Conservation (phyloP, 345 rosid species). For the Psidium guajava region DNA sequence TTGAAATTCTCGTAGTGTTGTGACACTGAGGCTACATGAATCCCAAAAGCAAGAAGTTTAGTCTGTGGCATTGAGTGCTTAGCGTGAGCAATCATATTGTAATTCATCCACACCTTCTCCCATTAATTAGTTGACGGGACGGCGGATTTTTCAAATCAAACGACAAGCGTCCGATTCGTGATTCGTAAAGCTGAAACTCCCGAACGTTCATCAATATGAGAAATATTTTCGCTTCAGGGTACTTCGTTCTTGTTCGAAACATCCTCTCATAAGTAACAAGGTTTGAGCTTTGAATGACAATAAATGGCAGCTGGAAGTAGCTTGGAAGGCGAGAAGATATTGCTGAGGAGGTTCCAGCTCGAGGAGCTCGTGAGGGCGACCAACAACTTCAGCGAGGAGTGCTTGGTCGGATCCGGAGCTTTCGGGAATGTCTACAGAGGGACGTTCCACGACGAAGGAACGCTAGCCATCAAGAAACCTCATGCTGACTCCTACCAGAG, state of each 20-base stretch:
- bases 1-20: neutral
- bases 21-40: neutral
- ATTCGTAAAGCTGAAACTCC: neutral
- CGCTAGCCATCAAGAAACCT: slow-evolving; percentile 48
- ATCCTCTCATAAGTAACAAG: neutral
- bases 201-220: neutral
- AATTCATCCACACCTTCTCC: neutral
- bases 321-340: slow-evolving; percentile 17
- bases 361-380: slow-evolving; percentile 40
- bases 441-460: slow-evolving; percentile 21
- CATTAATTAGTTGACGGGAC: neutral
- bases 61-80: neutral
- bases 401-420: slow-evolving; percentile 44
- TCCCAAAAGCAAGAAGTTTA: neutral
- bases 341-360: slow-evolving; percentile 27
- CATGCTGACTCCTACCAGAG: slow-evolving; percentile 38
- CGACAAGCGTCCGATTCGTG: neutral
- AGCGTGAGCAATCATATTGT: neutral
- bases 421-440: slow-evolving; percentile 49
- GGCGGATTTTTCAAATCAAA: neutral
- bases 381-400: slow-evolving; percentile 31
- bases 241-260: neutral
- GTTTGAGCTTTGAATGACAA: neutral
- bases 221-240: neutral
- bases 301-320: slow-evolving; percentile 6